phyloP scores from a whole-genome alignment of 805 yeast genomes.

The Yamadazyma takamatsuzukensis region DNA sequence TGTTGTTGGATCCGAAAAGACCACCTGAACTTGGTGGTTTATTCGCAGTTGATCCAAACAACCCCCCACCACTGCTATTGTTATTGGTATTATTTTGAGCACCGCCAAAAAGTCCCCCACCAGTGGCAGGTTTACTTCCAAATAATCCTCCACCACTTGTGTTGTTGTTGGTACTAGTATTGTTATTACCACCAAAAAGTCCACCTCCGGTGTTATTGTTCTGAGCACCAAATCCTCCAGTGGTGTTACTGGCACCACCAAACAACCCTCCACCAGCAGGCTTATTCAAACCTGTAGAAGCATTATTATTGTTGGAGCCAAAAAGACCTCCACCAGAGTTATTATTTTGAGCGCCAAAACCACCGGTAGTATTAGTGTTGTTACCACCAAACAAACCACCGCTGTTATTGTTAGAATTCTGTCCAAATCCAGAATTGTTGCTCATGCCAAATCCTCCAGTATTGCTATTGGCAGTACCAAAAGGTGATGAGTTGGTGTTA shows the following conservation, averaged over 20 bases:
- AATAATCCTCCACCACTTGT: constrained; percentile 41
- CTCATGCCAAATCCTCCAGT: constrained; percentile 24
- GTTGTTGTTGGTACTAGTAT: constrained; percentile 8
- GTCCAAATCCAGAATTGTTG: constrained; percentile 20
- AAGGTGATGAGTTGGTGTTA: constrained; percentile 11
- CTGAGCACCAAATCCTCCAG: constrained; percentile 20
- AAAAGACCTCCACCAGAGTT: constrained; percentile 15
- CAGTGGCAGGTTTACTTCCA: constrained; percentile 25
- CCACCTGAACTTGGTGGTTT: constrained; percentile 16
- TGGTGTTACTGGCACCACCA: constrained; percentile 16
- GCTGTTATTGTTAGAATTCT: constrained; percentile 31
- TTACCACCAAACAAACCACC: constrained; percentile 11
- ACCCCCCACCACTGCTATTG: constrained; percentile 30
- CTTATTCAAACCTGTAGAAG: constrained; percentile 20
- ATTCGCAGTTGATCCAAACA: constrained; percentile 30
- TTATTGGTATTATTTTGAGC: constrained; percentile 5
- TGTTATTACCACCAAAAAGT: constrained; percentile 15
- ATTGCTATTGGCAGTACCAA: constrained; percentile 27
- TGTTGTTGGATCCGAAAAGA: constrained; percentile 16
- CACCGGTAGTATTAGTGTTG: constrained; percentile 17
- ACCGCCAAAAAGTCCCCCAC: constrained; percentile 17
- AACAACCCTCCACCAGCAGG: constrained; percentile 24
- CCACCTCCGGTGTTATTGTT: constrained; percentile 20
- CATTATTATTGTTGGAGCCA: constrained; percentile 5
- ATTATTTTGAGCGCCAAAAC: constrained; percentile 25